A percentile compares a stretch with the other conserved stretches of the same genome.
Conservation (phyloP, 2,329 filamentous ascomycete genomes). For the Elsinoe necatrix region DNA sequence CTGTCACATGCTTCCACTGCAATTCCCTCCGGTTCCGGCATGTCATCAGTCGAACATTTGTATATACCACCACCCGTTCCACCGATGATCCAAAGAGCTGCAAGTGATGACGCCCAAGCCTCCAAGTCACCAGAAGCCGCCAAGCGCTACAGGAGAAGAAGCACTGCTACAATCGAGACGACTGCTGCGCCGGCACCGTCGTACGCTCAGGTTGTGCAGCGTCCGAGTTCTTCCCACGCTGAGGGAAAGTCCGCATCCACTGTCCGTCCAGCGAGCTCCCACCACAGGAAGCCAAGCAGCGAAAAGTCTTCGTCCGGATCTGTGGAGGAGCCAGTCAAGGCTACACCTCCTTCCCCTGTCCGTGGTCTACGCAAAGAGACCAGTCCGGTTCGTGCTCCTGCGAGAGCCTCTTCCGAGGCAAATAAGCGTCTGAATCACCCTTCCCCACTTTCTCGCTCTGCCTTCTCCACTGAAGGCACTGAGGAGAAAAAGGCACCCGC, state of each 20-base stretch:
- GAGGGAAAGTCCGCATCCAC: conserved; percentile 28
- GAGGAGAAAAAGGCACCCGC: conserved; percentile 13
- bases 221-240: conserved; percentile 19
- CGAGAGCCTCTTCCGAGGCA: conserved; percentile 33
- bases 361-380: conserved; percentile 11
- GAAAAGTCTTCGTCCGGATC: conserved; percentile 16
- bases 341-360: conserved; percentile 16
- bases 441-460: conserved; percentile 38
- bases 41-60: conserved; percentile 48
- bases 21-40: conserved; percentile 44
- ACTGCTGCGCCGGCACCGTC: conserved; percentile 22
- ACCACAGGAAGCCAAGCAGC: conserved; percentile 28
- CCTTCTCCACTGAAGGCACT: conserved; percentile 15
- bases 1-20: conserved; percentile 24
- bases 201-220: conserved; percentile 21
- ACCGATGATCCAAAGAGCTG: conserved; percentile 21
- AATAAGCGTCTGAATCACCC: conserved; percentile 36
- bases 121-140: conserved; percentile 56
- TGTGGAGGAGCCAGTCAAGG: conserved; percentile 18
- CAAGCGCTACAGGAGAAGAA: conserved; percentile 72
- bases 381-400: conserved; percentile 24
- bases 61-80: conserved; percentile 31
- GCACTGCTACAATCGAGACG: conserved; percentile 42
- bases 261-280: conserved; percentile 25
- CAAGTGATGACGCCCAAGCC: conserved; percentile 63